These are phyloP conservation scores for Xylaria sp. DNA, from an alignment of 2,329 filamentous ascomycete genomes.

Conservation along the genomic window DNA sequence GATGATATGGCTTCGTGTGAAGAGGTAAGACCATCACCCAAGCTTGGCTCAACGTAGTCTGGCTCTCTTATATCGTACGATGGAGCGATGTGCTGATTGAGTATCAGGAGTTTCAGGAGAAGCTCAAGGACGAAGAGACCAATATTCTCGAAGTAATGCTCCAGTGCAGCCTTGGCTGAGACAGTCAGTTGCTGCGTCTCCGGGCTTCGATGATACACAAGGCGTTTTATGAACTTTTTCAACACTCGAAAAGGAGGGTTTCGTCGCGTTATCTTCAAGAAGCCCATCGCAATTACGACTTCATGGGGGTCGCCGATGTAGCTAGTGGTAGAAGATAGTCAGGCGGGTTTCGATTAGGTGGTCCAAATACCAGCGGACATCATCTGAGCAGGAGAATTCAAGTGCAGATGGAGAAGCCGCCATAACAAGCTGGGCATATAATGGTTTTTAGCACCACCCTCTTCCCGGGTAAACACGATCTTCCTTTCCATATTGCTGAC, in stretches of 20 bases:
- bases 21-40: slow-evolving; percentile 24
- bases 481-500: slow-evolving; percentile 9
- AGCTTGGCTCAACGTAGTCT: slow-evolving; percentile 8
- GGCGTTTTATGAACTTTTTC: slow-evolving; percentile 19
- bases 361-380: background rate
- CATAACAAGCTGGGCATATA: background rate
- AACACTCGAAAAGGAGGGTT: slow-evolving; percentile 15
- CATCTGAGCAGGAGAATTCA: background rate
- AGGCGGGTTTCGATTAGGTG: background rate
- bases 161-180: slow-evolving; percentile 16
- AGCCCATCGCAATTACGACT: slow-evolving; percentile 13
- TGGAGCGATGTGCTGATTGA: slow-evolving; percentile 28
- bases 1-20: slow-evolving; percentile 31
- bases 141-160: slow-evolving; percentile 27
- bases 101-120: slow-evolving; percentile 28
- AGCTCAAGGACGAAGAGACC: slow-evolving; percentile 26
- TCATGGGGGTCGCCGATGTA: background rate
- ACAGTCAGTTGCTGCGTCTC: background rate
- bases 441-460: background rate
- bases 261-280: slow-evolving; percentile 12
- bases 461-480: background rate
- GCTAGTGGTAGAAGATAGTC: background rate
- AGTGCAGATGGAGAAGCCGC: background rate
- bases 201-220: slow-evolving; percentile 5
- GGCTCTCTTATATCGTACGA: slow-evolving; percentile 24